phyloP scores from a whole-genome alignment of 495 filamentous ascomycete genomes.

The Tuber indicum region DNA sequence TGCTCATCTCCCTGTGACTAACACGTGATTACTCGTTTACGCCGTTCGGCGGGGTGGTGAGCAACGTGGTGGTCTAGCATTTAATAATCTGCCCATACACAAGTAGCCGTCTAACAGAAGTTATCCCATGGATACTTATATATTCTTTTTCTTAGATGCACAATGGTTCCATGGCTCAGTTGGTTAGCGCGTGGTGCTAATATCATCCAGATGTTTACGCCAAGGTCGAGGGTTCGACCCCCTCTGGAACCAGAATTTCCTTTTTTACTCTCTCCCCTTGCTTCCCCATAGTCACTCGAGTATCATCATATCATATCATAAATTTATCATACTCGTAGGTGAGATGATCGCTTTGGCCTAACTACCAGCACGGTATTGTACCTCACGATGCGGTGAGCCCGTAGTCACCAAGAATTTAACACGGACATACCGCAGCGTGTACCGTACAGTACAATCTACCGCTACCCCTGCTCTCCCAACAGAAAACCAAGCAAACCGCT shows the following conservation, averaged over 20 bases:
- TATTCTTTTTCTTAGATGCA: not conserved
- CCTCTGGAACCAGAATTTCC: conserved; percentile 26
- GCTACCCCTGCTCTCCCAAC: not conserved
- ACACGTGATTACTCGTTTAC: not conserved
- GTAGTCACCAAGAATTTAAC: not conserved
- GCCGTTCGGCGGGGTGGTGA: not conserved
- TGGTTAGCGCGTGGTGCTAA: conserved; percentile 38
- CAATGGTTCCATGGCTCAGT: conserved; percentile 35
- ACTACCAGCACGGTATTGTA: no score
- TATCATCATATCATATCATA: no score
- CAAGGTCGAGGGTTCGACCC: conserved; percentile 37
- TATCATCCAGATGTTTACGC: conserved; percentile 28
- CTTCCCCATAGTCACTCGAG: not conserved
- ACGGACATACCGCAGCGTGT: not conserved
- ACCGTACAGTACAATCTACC: no score
- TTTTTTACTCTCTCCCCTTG: not conserved
- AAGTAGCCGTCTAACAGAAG: not conserved
- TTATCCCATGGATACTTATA: not conserved
- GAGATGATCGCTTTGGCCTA: not conserved
- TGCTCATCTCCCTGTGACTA: not conserved
- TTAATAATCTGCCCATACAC: not conserved
- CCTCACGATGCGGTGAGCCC: not conserved
- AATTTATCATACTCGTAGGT: not conserved
- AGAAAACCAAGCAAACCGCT: not conserved
- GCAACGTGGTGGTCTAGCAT: not conserved